These are phyloP conservation scores for Globisporangium middletonii DNA, from an alignment of 352 stramenopile species.

Conservation along the genomic window DNA sequence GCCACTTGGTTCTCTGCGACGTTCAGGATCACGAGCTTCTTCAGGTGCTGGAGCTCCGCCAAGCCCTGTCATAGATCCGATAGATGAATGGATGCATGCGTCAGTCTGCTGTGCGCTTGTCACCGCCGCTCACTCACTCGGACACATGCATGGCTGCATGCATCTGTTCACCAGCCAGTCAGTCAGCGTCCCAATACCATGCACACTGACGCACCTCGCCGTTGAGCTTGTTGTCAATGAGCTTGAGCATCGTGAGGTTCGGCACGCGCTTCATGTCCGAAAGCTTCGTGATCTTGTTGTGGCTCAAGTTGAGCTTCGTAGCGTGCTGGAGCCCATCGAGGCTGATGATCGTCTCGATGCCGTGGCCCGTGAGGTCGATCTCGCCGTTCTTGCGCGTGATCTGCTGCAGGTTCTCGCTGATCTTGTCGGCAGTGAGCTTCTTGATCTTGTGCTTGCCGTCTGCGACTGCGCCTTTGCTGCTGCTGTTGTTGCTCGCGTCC, in stretches of 20 bases:
- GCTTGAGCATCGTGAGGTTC: constrained; percentile 71
- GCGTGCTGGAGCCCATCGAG: constrained; percentile 47
- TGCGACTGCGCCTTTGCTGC: not conserved
- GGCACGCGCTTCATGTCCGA: constrained; percentile 54
- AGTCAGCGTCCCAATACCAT: not conserved
- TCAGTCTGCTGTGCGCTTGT: too few species aligned
- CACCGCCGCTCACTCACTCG: not conserved
- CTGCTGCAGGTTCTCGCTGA: constrained; percentile 43
- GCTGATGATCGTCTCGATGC: constrained; percentile 79
- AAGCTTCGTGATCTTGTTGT: constrained; percentile 84
- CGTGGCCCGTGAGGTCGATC: constrained; percentile 55
- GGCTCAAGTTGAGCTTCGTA: constrained; percentile 79
- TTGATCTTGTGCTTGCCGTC: constrained; percentile 72
- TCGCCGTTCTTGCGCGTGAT: constrained; percentile 43
- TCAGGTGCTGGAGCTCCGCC: constrained; percentile 60
- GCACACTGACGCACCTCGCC: constrained; percentile 30
- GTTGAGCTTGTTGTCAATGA: constrained; percentile 73
- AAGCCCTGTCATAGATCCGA: constrained; percentile 24
- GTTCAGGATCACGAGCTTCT: constrained; percentile 81
- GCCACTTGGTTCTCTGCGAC: constrained; percentile 67
- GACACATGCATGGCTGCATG: not conserved
- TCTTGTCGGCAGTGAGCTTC: constrained; percentile 82
- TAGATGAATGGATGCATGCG: not conserved
- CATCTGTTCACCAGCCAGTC: not conserved
- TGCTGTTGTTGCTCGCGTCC: not conserved